Conservation (phyloP, 257 asterid species). For the Solanum rostratum region DNA sequence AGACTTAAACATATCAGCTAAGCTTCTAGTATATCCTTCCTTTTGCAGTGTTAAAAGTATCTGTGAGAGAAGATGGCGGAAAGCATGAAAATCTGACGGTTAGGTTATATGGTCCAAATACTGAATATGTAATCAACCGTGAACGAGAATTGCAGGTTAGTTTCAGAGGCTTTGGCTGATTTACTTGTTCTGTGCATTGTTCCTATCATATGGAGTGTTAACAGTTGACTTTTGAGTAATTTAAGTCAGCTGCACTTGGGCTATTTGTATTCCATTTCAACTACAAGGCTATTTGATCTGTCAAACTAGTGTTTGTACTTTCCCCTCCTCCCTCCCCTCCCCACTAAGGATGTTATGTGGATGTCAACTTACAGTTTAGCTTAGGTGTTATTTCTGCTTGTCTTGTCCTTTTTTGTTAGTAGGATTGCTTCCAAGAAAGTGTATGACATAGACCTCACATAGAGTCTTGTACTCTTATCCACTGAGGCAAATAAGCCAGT, state of each 20-base stretch:
- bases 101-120: slow-evolving; percentile 88
- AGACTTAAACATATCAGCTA: background rate
- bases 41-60: slow-evolving; percentile 74
- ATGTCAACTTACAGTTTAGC: background rate
- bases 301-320: background rate
- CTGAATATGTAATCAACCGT: slow-evolving; percentile 89
- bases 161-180: slow-evolving; percentile 2
- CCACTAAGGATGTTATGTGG: background rate
- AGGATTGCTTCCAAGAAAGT: background rate
- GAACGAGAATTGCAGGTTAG: slow-evolving; percentile 75
- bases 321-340: background rate
- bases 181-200: background rate
- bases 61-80: slow-evolving; percentile 50
- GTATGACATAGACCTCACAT: background rate
- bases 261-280: background rate
- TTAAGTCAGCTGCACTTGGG: background rate
- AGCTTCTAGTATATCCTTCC: background rate
- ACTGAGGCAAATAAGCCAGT: background rate
- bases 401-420: background rate
- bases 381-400: background rate
- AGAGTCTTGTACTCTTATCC: background rate
- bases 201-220: background rate
- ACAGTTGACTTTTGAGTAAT: background rate
- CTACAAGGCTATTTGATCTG: background rate
- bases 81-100: slow-evolving; percentile 41